Conservation (phyloP, 768 basidiomycete genomes). For the Suillus hirtellus region DNA sequence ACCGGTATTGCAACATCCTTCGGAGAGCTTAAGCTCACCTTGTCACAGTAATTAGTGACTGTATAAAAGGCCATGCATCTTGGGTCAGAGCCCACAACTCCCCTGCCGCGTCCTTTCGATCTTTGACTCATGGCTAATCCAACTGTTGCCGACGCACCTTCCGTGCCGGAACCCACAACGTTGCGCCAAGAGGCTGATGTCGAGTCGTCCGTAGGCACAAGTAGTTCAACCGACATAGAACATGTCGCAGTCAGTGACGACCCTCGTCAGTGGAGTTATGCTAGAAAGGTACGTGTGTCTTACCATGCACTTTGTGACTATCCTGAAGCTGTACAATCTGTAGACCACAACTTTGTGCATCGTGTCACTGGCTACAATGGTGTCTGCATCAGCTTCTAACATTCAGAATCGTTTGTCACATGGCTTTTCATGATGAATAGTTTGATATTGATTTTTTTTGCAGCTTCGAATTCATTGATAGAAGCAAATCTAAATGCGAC, state of each 20-base stretch:
- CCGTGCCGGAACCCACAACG: not conserved
- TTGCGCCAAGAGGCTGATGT: not conserved
- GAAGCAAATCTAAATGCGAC: constrained; percentile 60
- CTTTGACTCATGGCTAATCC: not conserved
- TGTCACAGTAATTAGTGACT: too few relatives aligned
- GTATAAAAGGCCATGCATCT: too few relatives aligned
- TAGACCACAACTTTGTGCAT: constrained; percentile 29
- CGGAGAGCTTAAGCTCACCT: too few relatives aligned
- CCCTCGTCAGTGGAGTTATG: constrained; percentile 57
- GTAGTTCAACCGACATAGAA: constrained; percentile 33
- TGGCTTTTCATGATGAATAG: not conserved
- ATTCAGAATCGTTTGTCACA: constrained; percentile 31
- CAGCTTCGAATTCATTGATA: constrained; percentile 67
- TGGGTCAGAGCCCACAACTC: not conserved
- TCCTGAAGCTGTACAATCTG: constrained; percentile 1
- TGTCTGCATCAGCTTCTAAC: constrained; percentile 25
- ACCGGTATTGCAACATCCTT: too few relatives aligned
- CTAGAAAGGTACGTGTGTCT: constrained; percentile 49
- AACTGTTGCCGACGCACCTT: not conserved
- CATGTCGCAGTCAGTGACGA: constrained; percentile 51
- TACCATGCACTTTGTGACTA: not conserved
- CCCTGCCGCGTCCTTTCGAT: not conserved
- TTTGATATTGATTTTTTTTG: not conserved
- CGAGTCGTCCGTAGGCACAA: not conserved
- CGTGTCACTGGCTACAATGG: constrained; percentile 25